A percentile compares a stretch with the other conserved stretches of the same genome.
These are phyloP conservation scores for Globisporangium splendens DNA, from an alignment of 352 stramenopile species.

Conservation along the genomic window DNA sequence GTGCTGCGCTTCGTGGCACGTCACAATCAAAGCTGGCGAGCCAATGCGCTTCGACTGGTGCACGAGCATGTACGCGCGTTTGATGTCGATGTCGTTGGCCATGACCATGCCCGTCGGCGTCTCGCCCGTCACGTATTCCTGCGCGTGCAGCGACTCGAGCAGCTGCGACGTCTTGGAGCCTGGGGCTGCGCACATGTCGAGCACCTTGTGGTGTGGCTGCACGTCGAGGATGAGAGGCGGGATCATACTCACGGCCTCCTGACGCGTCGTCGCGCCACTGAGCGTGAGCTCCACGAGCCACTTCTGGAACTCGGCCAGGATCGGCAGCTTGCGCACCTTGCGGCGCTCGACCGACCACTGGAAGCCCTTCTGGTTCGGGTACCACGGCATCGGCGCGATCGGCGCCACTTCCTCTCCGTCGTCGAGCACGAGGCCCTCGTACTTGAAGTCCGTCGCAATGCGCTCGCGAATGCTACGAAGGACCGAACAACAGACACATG, in stretches of 20 bases:
- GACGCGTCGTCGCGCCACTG: constrained; percentile 94
- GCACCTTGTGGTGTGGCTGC: constrained; percentile 89
- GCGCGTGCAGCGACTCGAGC: constrained; percentile 90
- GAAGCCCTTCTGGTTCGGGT: constrained; percentile 86
- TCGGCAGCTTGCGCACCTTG: constrained; percentile 90
- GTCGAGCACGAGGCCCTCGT: constrained; percentile 77
- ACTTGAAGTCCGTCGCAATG: constrained; percentile 84
- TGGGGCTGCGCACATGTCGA: constrained; percentile 99
- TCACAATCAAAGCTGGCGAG: constrained; percentile 93
- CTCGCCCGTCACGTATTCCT: constrained; percentile 74
- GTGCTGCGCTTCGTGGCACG: constrained; percentile 94
- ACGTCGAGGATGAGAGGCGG: constrained; percentile 96
- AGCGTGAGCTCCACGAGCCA: constrained; percentile 95
- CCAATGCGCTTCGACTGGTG: constrained; percentile 96
- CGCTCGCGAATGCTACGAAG: constrained; percentile 75
- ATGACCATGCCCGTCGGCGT: constrained; percentile 90
- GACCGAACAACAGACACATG: no score
- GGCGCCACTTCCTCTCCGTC: constrained; percentile 66
- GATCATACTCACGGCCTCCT: constrained; percentile 99
- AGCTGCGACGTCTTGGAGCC: constrained; percentile 99
- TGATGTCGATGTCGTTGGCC: constrained; percentile 96
- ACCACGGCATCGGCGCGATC: constrained; percentile 88
- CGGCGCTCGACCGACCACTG: constrained; percentile 86
- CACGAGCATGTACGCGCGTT: constrained; percentile 98
- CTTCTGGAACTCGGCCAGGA: constrained; percentile 92